These are phyloP conservation scores for Zygosaccharomyces bisporus DNA, from an alignment of 805 yeast genomes.

Conservation along the genomic window DNA sequence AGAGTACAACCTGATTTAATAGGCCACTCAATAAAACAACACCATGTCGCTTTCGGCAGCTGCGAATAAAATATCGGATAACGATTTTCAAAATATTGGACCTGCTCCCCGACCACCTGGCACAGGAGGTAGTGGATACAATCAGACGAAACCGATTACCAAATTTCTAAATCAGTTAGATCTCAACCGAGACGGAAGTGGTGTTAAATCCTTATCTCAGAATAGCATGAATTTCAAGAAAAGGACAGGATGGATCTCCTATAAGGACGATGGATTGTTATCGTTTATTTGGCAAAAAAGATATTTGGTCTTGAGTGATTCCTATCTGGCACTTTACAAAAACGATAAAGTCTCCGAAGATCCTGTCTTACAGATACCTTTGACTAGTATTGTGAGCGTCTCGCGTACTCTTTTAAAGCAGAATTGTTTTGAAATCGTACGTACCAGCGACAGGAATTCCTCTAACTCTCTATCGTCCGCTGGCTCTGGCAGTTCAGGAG, in stretches of 20 bases:
- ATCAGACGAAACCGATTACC: constrained; percentile 37
- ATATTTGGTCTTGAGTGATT: constrained; percentile 71
- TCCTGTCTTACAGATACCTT: constrained; percentile 49
- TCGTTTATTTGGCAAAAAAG: constrained; percentile 92
- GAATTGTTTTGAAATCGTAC: constrained; percentile 75
- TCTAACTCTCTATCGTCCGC: constrained; percentile 17
- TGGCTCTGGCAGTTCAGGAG: constrained; percentile 14
- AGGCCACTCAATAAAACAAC: neutral
- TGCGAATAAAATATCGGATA: constrained; percentile 41
- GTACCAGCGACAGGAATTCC: constrained; percentile 38
- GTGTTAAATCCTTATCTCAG: constrained; percentile 15
- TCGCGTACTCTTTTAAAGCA: constrained; percentile 68
- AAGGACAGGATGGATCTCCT: constrained; percentile 75
- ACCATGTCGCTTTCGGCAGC: constrained; percentile 45
- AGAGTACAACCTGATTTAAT: neutral
- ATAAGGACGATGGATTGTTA: constrained; percentile 87
- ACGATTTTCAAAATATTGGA: constrained; percentile 51
- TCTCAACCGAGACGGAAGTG: constrained; percentile 35
- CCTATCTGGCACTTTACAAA: constrained; percentile 70
- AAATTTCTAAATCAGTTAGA: constrained; percentile 35
- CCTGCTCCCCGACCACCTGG: constrained; percentile 54
- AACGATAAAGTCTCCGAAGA: constrained; percentile 49
- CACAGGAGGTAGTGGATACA: constrained; percentile 29
- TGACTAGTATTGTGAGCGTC: constrained; percentile 58
- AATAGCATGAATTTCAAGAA: constrained; percentile 21